phyloP scores from a whole-genome alignment of 768 basidiomycete species.

The Holtermannia corniformis region DNA sequence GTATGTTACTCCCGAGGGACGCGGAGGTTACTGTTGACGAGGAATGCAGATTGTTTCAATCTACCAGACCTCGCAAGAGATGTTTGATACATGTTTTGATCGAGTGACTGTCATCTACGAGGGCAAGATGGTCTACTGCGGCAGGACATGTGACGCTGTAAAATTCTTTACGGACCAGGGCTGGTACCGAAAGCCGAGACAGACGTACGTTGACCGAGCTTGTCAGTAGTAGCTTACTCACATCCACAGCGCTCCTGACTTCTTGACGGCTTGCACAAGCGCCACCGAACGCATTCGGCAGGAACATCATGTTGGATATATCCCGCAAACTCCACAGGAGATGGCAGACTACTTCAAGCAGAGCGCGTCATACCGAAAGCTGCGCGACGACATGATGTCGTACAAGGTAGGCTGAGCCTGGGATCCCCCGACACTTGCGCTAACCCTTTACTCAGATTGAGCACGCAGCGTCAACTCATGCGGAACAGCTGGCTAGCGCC shows the following conservation, averaged over 20 bases:
- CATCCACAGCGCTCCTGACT: constrained; percentile 32
- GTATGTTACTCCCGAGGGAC: background rate
- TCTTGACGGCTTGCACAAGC: constrained; percentile 29
- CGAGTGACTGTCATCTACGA: constrained; percentile 47
- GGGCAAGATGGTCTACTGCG: constrained; percentile 47
- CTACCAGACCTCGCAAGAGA: background rate
- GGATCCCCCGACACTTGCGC: constrained; percentile 4
- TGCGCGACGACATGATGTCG: constrained; percentile 8
- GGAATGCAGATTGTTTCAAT: background rate
- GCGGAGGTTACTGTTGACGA: no score
- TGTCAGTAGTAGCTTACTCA: constrained; percentile 12
- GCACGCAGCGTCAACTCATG: constrained; percentile 13
- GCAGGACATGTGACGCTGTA: constrained; percentile 42
- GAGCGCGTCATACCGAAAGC: background rate
- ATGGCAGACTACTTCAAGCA: background rate
- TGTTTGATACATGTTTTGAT: constrained; percentile 36
- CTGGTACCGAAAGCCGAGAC: constrained; percentile 7
- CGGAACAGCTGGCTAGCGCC: background rate
- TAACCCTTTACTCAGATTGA: constrained; percentile 11
- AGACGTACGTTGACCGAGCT: background rate
- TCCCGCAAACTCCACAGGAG: constrained; percentile 11
- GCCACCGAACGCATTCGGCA: constrained; percentile 12
- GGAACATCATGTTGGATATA: constrained; percentile 17
- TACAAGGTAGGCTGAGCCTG: constrained; percentile 11
- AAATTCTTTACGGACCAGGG: constrained; percentile 40